phyloP scores from a whole-genome alignment of 2,329 filamentous ascomycete genomes.

The Calonectria pseudoturangicola region DNA sequence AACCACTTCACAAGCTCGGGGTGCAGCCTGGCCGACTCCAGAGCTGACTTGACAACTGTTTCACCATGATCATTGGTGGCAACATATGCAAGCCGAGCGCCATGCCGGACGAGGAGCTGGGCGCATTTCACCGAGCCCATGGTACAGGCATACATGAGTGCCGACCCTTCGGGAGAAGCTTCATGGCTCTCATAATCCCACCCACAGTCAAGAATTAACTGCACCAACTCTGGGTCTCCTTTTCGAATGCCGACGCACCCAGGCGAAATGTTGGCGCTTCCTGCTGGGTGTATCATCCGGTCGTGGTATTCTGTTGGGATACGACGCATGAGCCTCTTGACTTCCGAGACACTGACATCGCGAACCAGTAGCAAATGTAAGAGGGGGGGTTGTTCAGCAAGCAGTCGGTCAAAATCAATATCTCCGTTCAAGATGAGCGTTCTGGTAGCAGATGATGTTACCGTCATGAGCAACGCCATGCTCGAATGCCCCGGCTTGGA shows the following conservation, averaged over 20 bases:
- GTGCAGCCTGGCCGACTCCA: slow-evolving; percentile 38
- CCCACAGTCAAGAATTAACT: slow-evolving; percentile 43
- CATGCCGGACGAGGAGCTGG: slow-evolving; percentile 46
- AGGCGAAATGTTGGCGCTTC: background rate
- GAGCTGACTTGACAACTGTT: slow-evolving; percentile 38
- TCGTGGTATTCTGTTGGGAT: slow-evolving; percentile 40
- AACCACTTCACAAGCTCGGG: slow-evolving; percentile 48
- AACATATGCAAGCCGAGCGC: slow-evolving; percentile 46
- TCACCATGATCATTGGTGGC: slow-evolving; percentile 36
- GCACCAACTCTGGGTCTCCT: slow-evolving; percentile 17
- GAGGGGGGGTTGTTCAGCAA: slow-evolving; percentile 41
- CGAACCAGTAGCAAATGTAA: slow-evolving; percentile 21
- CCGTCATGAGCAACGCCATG: slow-evolving; percentile 33
- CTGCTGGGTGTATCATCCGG: slow-evolving; percentile 41
- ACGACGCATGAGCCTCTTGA: slow-evolving; percentile 46
- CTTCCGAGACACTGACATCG: background rate
- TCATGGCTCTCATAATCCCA: slow-evolving; percentile 44
- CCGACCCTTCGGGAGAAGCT: slow-evolving; percentile 42
- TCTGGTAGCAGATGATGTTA: background rate
- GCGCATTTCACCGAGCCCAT: slow-evolving; percentile 43
- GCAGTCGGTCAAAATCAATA: slow-evolving; percentile 47
- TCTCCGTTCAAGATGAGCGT: slow-evolving; percentile 42
- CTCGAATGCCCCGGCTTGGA: background rate
- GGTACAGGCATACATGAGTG: slow-evolving; percentile 48
- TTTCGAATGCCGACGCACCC: slow-evolving; percentile 37